Conservation (phyloP, 2,329 filamentous ascomycete genomes). For the Ophiostoma pallidulum region DNA sequence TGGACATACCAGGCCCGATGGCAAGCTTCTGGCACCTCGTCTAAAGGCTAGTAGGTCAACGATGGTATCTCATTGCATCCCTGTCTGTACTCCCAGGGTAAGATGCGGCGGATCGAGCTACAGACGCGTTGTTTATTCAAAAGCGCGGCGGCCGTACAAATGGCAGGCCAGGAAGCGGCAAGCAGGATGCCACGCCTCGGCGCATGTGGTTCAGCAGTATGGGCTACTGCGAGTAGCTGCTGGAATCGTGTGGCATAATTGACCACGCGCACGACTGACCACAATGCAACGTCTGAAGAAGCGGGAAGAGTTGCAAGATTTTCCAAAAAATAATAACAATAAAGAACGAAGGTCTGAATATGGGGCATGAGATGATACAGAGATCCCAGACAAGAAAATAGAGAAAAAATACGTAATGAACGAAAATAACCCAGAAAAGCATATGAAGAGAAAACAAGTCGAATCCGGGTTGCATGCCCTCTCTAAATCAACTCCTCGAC, state of each 20-base stretch:
- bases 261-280: slow-evolving; percentile 9
- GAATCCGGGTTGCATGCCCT: too few species aligned
- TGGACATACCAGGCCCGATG: too few species aligned
- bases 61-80: too few species aligned
- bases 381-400: not conserved
- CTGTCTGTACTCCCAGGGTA: slow-evolving; percentile 14
- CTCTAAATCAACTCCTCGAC: too few species aligned
- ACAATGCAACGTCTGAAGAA: slow-evolving; percentile 1
- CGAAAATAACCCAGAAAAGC: not conserved
- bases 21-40: too few species aligned
- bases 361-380: not conserved
- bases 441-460: not conserved
- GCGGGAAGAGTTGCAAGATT: not conserved
- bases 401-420: not conserved
- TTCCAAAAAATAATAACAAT: not conserved
- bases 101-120: slow-evolving; percentile 10
- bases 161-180: not conserved
- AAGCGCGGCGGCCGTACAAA: not conserved
- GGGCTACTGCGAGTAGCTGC: slow-evolving; percentile 10
- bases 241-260: slow-evolving; percentile 8
- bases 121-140: too few species aligned
- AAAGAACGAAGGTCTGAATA: not conserved
- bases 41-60: too few species aligned
- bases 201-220: slow-evolving; percentile 9
- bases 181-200: not conserved